These are phyloP conservation scores for Lipomyces yamadae DNA, from an alignment of 805 yeast species.

Conservation along the genomic window DNA sequence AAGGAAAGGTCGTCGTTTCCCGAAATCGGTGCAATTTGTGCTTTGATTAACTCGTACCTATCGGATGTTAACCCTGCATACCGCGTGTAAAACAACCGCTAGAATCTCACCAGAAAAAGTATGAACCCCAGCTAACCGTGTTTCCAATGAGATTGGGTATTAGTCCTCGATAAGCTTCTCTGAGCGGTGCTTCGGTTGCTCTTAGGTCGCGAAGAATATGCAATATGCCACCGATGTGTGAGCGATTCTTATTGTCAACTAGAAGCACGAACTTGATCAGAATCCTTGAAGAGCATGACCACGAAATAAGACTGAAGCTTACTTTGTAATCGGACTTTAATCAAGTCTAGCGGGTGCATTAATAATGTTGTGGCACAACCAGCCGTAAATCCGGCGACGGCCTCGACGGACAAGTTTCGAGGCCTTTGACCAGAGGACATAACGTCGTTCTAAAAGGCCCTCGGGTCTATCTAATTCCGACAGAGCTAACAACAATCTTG, in stretches of 20 bases:
- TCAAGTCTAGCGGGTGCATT: constrained; percentile 87
- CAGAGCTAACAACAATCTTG: background rate
- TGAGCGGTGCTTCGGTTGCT: constrained; percentile 29
- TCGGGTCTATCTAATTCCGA: background rate
- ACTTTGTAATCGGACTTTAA: constrained; percentile 79
- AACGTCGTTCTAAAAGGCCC: background rate
- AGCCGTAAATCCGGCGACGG: constrained; percentile 74
- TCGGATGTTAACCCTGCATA: background rate
- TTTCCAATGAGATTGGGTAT: constrained; percentile 83
- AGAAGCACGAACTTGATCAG: background rate
- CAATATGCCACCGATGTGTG: constrained; percentile 19
- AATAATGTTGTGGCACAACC: constrained; percentile 79
- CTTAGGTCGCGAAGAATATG: constrained; percentile 20
- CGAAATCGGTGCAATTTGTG: background rate
- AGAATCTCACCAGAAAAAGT: constrained; percentile 74
- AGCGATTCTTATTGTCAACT: constrained; percentile 23
- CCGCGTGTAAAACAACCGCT: background rate
- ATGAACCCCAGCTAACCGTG: constrained; percentile 85
- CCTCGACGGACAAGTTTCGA: constrained; percentile 48
- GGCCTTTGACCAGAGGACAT: background rate
- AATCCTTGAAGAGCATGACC: constrained; percentile 12
- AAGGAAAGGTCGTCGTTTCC: constrained; percentile 46
- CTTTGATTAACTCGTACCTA: constrained; percentile 33
- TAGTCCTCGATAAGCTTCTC: constrained; percentile 70
- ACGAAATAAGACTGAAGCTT: background rate